Percentiles rank a stretch among this genome's conserved stretches.
Evolutionary conservation across 169 alveolate genomes (phyloP).

Genomic region (Plasmodium knowlesi): DNA sequence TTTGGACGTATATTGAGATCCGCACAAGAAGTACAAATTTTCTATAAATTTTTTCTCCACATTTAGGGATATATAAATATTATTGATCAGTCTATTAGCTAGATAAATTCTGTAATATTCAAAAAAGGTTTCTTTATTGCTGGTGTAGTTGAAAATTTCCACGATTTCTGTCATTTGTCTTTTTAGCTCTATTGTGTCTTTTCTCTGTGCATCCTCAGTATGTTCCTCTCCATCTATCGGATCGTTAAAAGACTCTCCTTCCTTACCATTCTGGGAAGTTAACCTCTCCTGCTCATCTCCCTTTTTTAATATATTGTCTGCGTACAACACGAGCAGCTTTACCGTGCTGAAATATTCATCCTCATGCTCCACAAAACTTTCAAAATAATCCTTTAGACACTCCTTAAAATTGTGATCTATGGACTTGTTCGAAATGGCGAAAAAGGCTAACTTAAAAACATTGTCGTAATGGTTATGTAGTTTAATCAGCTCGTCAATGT

Average conservation of each 20-base stretch:
- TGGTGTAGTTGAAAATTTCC: conserved; percentile 55
- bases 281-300: background rate
- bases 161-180: conserved; percentile 66
- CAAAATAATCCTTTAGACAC: conserved; percentile 63
- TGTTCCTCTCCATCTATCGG: background rate
- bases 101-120: conserved; percentile 65
- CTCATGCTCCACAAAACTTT: conserved; percentile 72
- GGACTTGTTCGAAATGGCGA: conserved; percentile 35
- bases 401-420: conserved; percentile 53
- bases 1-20: conserved; percentile 86
- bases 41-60: conserved; percentile 83
- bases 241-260: background rate
- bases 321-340: conserved; percentile 42
- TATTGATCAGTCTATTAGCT: conserved; percentile 67
- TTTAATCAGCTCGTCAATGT: conserved; percentile 46
- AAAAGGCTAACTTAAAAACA: conserved; percentile 46
- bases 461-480: conserved; percentile 45
- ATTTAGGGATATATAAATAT: conserved; percentile 48
- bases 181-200: background rate
- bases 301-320: conserved; percentile 49
- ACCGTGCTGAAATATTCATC: conserved; percentile 68
- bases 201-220: background rate
- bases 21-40: conserved; percentile 84
- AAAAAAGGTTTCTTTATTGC: conserved; percentile 61
- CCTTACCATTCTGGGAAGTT: background rate